A percentile compares a stretch with the other conserved stretches of the same genome.
Conservation (phyloP, 139 green algal genomes). For the Chlamydomonas eustigma region DNA sequence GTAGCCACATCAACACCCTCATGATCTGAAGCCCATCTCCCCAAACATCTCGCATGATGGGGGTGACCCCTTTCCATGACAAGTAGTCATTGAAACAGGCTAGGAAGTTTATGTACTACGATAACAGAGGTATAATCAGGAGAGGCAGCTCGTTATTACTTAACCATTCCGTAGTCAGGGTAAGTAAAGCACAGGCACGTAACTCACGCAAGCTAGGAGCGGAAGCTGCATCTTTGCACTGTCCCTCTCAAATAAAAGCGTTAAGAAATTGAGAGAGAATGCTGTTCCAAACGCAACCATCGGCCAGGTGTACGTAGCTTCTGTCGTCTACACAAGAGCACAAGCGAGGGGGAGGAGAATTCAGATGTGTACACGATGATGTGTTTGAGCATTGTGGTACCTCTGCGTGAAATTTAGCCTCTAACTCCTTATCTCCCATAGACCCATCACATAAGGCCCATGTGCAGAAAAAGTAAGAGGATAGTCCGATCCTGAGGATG, state of each 20-base stretch:
- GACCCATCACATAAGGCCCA: neutral
- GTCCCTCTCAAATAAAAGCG: conserved; percentile 41
- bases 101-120: conserved; percentile 14
- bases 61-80: conserved; percentile 16
- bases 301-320: neutral
- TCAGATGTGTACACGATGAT: neutral
- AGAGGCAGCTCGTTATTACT: neutral
- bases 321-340: neutral
- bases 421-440: neutral
- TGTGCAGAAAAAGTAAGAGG: neutral
- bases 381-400: neutral
- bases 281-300: conserved; percentile 5
- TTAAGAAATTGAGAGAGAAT: conserved; percentile 36
- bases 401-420: neutral
- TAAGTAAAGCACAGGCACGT: neutral
- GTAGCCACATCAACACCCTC: conserved; percentile 36
- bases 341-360: too few species aligned
- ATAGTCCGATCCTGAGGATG: neutral
- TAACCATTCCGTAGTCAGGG: neutral
- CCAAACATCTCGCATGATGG: conserved; percentile 28
- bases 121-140: neutral
- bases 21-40: conserved; percentile 22
- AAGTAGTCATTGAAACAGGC: conserved; percentile 26
- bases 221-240: conserved; percentile 37
- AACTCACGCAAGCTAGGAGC: conserved; percentile 14